phyloP scores from a whole-genome alignment of 768 basidiomycete genomes.

The Phlebiopsis gigantea region DNA sequence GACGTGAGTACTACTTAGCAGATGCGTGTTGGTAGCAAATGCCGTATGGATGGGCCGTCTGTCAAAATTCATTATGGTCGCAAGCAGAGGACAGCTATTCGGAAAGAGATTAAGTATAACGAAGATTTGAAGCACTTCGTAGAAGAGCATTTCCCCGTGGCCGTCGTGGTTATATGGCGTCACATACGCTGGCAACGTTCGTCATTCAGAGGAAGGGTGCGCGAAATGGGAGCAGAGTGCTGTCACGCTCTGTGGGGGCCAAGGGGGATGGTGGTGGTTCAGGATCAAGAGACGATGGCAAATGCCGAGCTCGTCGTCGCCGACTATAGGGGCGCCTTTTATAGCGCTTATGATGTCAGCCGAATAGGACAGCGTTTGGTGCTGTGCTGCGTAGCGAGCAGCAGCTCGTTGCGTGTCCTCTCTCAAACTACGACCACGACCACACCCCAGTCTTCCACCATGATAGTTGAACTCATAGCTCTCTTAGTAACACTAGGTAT shows the following conservation, averaged over 20 bases:
- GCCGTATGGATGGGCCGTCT: no score
- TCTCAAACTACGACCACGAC: conserved; percentile 5
- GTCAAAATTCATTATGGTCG: no score
- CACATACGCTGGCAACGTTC: no score
- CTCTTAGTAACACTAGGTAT: conserved; percentile 52
- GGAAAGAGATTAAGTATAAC: no score
- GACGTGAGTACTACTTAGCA: no score
- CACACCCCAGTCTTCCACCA: conserved; percentile 7
- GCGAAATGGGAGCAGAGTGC: background rate
- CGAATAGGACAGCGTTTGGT: background rate
- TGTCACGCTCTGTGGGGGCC: background rate
- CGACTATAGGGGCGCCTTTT: conserved; percentile 4
- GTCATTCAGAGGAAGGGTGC: no score
- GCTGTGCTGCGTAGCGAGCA: conserved; percentile 4
- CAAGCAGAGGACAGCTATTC: no score
- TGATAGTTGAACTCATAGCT: conserved; percentile 24
- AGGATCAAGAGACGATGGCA: conserved; percentile 21
- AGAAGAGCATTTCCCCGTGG: no score
- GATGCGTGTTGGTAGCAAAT: no score
- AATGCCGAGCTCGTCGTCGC: conserved; percentile 8
- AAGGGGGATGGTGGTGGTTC: conserved; percentile 24
- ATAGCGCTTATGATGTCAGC: background rate
- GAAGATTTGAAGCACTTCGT: no score
- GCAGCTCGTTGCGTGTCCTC: background rate
- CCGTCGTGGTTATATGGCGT: no score